These are phyloP conservation scores for Marsdenia floribunda DNA, from an alignment of 257 asterid species.

Conservation along the genomic window DNA sequence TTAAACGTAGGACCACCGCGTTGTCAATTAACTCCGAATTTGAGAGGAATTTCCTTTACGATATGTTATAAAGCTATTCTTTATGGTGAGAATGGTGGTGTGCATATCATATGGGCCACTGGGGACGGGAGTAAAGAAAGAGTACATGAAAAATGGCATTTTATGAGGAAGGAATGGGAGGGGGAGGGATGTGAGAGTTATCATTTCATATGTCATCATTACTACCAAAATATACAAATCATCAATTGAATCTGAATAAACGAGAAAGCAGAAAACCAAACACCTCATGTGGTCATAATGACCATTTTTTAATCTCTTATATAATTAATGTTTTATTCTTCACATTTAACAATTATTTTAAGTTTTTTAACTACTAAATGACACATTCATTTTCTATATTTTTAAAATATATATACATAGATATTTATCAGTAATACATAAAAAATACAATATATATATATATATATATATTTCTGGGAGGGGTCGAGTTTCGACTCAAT, in stretches of 20 bases:
- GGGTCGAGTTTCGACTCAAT: not conserved
- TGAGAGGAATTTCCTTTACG: no score
- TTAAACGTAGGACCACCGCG: no score
- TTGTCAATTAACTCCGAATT: not conserved
- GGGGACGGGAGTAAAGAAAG: not conserved
- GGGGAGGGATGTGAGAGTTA: not conserved
- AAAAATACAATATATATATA: no score
- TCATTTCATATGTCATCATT: not conserved
- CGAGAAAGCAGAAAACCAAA: not conserved
- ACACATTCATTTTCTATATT: no score
- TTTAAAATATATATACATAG: no score
- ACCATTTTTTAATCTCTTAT: not conserved
- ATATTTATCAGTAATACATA: not conserved
- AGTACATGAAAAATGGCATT: not conserved
- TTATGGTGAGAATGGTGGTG: not conserved
- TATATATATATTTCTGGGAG: not conserved
- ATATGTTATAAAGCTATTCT: not conserved
- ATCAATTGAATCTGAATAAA: not conserved
- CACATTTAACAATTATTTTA: no score
- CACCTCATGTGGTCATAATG: conserved; percentile 21
- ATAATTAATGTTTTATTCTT: no score
- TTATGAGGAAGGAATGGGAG: not conserved
- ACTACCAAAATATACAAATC: not conserved
- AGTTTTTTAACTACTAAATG: no score
- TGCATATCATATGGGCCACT: no score